Evolutionary conservation across 1,139 yeast species (phyloP).

Genomic region (Saccharomyces hybrid): DNA sequence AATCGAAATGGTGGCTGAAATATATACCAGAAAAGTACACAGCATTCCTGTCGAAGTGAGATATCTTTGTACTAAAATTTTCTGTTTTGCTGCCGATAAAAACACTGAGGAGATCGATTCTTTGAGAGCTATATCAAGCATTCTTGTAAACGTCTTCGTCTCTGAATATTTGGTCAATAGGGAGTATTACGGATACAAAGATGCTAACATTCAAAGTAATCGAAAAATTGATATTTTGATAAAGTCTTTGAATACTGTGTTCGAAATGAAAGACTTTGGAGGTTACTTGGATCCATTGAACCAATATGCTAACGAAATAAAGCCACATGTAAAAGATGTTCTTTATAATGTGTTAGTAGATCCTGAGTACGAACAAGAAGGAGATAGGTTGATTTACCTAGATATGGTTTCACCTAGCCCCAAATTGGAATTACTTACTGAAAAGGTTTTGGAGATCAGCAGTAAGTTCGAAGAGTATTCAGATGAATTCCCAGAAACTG

Average conservation of each 20-base stretch:
- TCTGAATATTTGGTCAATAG: conserved; percentile 38
- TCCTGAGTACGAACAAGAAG: conserved; percentile 26
- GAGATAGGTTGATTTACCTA: conserved; percentile 24
- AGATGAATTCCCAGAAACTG: conserved; percentile 24
- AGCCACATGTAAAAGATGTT: conserved; percentile 22
- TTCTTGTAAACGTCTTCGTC: conserved; percentile 68
- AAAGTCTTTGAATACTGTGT: conserved; percentile 21
- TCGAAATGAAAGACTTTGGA: conserved; percentile 22
- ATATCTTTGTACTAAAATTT: conserved; percentile 39
- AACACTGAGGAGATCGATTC: conserved; percentile 34
- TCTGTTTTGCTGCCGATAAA: conserved; percentile 44
- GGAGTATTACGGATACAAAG: conserved; percentile 22
- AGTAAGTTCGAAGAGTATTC: conserved; percentile 18
- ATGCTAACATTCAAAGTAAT: conserved; percentile 3
- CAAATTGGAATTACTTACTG: conserved; percentile 24
- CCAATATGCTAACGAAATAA: conserved; percentile 28
- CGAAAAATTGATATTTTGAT: conserved; percentile 17
- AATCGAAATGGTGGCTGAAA: conserved; percentile 49
- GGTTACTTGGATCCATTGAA: conserved; percentile 30
- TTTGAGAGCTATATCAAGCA: conserved; percentile 52
- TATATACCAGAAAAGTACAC: conserved; percentile 38
- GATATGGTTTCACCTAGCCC: conserved; percentile 29
- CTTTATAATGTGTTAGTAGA: conserved; percentile 24
- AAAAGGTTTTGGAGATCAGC: conserved; percentile 23
- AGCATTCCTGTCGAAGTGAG: conserved; percentile 59